Evolutionary conservation across 768 basidiomycete genomes (phyloP), one percentile per base, ranked within the genome.

Genomic region (Calocera viscosa): DNA sequence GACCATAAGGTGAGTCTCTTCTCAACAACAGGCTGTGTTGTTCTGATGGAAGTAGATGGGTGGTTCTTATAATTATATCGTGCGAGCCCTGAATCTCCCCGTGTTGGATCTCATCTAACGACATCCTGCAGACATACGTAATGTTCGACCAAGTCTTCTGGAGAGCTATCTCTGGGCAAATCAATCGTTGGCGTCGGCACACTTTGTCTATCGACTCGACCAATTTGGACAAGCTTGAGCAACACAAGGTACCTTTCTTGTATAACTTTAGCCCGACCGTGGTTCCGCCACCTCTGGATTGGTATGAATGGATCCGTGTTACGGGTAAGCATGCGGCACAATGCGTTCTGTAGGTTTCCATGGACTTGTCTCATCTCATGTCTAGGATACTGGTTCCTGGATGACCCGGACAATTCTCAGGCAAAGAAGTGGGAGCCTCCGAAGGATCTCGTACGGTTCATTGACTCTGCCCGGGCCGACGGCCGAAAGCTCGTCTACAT

Each of bases 111-210:
- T 53, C 19, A 5, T 22, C 65, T 49, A 71, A 41, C 66, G 34
- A 65, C 32, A 24, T 40, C 64, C 64, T 66, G 34, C 65, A 92
- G 89, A 88, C 93, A 2, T 95, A 94, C 74, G 92, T 94, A 64
- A 88, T 97, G 85, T 98, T 98, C 74, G 96, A 95, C 72, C 92
- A 95, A 79, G 88, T 95, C 32, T 97, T 99, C 77, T 99, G 95
- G 95, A 83, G 91, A 63, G 94, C 90, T 17, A 97, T 87, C 32
- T 82, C 95, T 1, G 89, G 91, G 0, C 95, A 98, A 73, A 87
- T 99, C 73, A 98, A 98, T 73, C 84, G 91, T 53, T 99, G 93
- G 93, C 82, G 95, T 34, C 83, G 87, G 70, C 84, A 92, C 70
- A 74, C 84, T 7, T 77, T 98, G 24, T 83, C 82, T 63, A 82